These are phyloP conservation scores for Trichoderma harzianum DNA, from an alignment of 2,329 filamentous ascomycete species.

Conservation along the genomic window DNA sequence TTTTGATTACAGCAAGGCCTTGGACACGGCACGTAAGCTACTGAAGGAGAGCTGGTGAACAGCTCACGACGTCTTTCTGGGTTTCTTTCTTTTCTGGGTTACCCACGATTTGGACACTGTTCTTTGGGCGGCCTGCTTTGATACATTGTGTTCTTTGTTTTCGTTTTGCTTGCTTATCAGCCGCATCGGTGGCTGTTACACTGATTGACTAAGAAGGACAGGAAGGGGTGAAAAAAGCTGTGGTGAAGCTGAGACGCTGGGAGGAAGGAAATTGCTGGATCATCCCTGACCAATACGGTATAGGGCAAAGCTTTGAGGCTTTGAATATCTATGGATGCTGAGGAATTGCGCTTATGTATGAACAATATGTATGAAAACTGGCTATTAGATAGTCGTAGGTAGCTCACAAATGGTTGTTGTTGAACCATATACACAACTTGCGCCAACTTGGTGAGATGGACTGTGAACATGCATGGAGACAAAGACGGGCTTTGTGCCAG, in stretches of 20 bases:
- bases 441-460: background rate
- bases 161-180: background rate
- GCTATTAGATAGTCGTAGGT: background rate
- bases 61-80: background rate
- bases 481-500: background rate
- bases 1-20: background rate
- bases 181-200: background rate
- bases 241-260: background rate
- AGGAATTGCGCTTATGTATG: background rate
- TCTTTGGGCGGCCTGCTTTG: background rate
- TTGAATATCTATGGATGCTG: background rate
- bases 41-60: background rate
- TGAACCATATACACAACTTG: background rate
- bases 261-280: background rate
- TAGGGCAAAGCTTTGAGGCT: background rate
- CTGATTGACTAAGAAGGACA: background rate
- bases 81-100: background rate
- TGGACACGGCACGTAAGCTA: background rate
- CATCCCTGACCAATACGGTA: background rate
- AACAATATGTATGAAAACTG: background rate
- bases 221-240: background rate
- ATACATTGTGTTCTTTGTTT: background rate
- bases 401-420: background rate
- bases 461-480: background rate
- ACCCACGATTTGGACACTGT: background rate